Conservation (phyloP, 1,139 yeast genomes). For the Geotrichum fermentans region DNA sequence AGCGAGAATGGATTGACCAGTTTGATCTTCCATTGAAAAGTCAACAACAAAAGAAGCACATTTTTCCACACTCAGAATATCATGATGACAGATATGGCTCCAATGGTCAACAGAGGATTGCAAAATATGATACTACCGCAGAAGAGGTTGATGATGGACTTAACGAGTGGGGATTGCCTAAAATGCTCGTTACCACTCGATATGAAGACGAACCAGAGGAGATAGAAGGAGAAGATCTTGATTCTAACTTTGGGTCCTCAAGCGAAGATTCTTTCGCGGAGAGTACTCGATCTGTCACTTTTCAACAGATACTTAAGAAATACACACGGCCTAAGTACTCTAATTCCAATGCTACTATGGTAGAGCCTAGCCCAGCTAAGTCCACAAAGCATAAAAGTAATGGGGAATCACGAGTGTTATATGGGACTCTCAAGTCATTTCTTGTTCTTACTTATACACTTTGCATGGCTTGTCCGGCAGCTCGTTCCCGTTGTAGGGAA, state of each 20-base stretch:
- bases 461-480: constrained; percentile 9
- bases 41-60: constrained; percentile 4
- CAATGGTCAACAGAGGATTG: not conserved
- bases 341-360: constrained; percentile 2
- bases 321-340: constrained; percentile 1
- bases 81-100: not conserved
- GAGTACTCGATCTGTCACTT: constrained; percentile 13
- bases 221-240: constrained; percentile 13
- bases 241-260: constrained; percentile 12
- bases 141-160: constrained; percentile 29
- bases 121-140: not conserved
- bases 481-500: constrained; percentile 3
- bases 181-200: constrained; percentile 22
- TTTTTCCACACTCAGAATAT: constrained; percentile 19
- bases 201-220: constrained; percentile 21
- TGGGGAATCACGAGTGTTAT: too few relatives aligned
- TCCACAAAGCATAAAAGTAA: too few relatives aligned
- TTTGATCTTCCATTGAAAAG: not conserved
- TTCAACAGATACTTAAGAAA: constrained; percentile 10
- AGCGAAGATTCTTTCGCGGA: constrained; percentile 4
- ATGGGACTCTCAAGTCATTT: constrained; percentile 1
- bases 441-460: constrained; percentile 4
- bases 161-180: constrained; percentile 31
- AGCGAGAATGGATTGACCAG: not conserved
- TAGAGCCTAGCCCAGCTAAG: too few relatives aligned